phyloP scores from a whole-genome alignment of 2,329 filamentous ascomycete species.

The Cercospora citrullina region DNA sequence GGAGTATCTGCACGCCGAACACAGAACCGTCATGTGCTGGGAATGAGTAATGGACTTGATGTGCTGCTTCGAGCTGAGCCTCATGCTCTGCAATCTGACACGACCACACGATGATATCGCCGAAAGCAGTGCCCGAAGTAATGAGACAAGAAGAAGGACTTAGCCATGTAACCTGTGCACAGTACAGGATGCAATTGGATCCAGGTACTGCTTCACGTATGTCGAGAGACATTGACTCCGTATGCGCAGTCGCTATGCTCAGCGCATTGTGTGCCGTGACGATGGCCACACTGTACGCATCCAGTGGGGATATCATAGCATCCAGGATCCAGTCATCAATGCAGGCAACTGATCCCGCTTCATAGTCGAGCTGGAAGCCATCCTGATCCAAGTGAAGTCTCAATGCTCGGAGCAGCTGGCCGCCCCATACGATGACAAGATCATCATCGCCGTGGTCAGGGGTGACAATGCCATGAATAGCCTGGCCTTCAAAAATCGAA shows the following conservation, averaged over 20 bases:
- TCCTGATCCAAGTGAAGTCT: background rate
- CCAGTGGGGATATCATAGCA: conserved; percentile 40
- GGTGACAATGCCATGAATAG: conserved; percentile 71
- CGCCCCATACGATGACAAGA: conserved; percentile 68
- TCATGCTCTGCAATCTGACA: conserved; percentile 45
- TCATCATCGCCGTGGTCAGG: conserved; percentile 30
- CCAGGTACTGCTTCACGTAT: conserved; percentile 53
- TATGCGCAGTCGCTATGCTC: conserved; percentile 39
- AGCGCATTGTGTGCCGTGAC: conserved; percentile 89
- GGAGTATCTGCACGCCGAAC: conserved; percentile 82
- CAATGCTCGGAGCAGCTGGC: conserved; percentile 34
- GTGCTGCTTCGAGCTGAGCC: conserved; percentile 27
- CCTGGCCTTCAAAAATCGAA: conserved; percentile 64
- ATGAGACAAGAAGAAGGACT: conserved; percentile 64
- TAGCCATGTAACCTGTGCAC: conserved; percentile 70
- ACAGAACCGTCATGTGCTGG: conserved; percentile 85
- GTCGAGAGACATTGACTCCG: background rate
- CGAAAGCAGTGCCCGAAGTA: conserved; percentile 89
- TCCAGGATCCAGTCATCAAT: conserved; percentile 78
- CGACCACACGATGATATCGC: conserved; percentile 89
- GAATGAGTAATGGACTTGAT: conserved; percentile 57
- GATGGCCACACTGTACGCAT: conserved; percentile 52
- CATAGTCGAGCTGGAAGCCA: conserved; percentile 24
- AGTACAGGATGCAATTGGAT: conserved; percentile 83
- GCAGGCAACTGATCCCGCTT: conserved; percentile 46